A percentile compares a stretch with the other conserved stretches of the same genome.
Evolutionary conservation across 2,329 filamentous ascomycete genomes (phyloP).

Genomic region (Talaromyces atroroseus): DNA sequence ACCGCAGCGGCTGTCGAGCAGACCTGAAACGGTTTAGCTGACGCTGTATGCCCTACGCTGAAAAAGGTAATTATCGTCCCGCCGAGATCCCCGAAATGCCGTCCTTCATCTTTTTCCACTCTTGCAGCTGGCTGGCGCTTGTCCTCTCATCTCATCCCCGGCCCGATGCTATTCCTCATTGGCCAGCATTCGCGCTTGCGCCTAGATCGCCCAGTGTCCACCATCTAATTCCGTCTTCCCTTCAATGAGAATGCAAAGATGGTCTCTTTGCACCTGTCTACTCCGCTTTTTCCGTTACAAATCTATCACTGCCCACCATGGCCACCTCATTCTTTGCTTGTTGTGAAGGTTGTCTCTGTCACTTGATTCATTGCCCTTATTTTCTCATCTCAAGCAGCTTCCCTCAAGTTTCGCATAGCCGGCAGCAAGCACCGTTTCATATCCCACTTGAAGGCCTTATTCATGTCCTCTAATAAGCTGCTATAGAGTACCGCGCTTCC

Average conservation of each 20-base stretch:
- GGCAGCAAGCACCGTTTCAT: neutral
- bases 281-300: neutral
- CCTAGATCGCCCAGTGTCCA: conserved; percentile 6
- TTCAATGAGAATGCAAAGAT: conserved; percentile 1
- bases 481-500: neutral
- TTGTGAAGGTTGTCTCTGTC: neutral
- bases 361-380: neutral
- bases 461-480: neutral
- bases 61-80: conserved; percentile 3
- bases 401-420: neutral
- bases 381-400: neutral
- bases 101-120: neutral
- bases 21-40: conserved; percentile 10
- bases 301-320: neutral
- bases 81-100: neutral
- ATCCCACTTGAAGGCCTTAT: neutral
- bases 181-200: conserved; percentile 7
- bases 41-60: neutral
- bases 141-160: neutral
- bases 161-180: conserved; percentile 1
- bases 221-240: neutral
- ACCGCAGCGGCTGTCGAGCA: neutral
- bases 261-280: neutral
- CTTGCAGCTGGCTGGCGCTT: neutral
- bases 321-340: neutral